These are phyloP conservation scores for Chlamydomonas schloesseri DNA, from an alignment of 139 green algal species.

Conservation along the genomic window DNA sequence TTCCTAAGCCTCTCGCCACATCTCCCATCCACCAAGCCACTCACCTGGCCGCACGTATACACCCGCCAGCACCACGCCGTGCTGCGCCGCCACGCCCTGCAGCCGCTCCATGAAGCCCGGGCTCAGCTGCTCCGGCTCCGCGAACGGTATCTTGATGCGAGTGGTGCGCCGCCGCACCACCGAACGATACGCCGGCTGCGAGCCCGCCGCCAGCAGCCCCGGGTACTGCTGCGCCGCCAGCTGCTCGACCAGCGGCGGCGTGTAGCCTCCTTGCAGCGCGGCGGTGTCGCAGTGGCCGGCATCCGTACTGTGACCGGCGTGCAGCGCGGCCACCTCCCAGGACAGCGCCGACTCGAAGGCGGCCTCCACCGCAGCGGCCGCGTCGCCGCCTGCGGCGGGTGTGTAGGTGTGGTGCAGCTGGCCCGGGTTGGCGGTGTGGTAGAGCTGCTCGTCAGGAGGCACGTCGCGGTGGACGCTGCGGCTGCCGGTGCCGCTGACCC, in stretches of 20 bases:
- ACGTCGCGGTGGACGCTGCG: no score
- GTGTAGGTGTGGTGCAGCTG: no score
- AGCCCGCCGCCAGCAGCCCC: not conserved
- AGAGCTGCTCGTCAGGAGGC: no score
- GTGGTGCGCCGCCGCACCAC: not conserved
- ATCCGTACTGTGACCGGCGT: no score
- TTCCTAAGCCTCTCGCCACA: not conserved
- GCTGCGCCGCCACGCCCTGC: not conserved
- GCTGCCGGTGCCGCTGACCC: no score
- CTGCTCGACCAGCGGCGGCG: no score
- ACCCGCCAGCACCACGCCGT: not conserved
- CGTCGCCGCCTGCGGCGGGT: no score
- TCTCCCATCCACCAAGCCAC: not conserved
- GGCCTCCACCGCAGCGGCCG: no score
- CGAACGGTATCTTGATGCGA: slow-evolving; percentile 20
- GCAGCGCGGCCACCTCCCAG: no score
- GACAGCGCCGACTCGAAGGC: no score
- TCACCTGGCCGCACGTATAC: slow-evolving; percentile 1
- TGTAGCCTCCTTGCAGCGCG: no score
- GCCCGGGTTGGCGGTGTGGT: no score
- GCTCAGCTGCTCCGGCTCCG: slow-evolving; percentile 17
- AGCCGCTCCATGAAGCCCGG: slow-evolving; percentile 28
- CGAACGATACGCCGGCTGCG: not conserved
- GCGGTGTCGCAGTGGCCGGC: not conserved
- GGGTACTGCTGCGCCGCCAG: not conserved